Conservation (phyloP, 1,284 basidiomycete species). For the Cutaneotrichosporon spelunceum region DNA sequence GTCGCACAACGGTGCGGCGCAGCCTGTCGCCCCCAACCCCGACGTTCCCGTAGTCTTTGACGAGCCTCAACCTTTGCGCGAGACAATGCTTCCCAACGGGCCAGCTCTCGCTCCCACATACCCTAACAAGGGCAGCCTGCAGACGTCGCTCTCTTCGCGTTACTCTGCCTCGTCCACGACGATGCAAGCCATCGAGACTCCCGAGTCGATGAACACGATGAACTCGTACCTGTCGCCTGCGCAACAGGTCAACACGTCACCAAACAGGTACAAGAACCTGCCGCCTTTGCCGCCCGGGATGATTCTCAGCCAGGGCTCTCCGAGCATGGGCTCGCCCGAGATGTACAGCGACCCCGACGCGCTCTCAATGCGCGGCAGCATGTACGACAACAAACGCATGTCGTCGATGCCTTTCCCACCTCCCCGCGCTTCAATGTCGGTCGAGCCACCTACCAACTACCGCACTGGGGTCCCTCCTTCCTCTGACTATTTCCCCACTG, state of each 20-base stretch:
- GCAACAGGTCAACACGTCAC: constrained; percentile 23
- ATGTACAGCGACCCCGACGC: constrained; percentile 15
- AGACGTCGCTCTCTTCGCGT: constrained; percentile 22
- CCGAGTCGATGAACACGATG: constrained; percentile 9
- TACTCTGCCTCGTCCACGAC: constrained; percentile 20
- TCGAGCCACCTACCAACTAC: constrained; percentile 17
- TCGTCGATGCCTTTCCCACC: constrained; percentile 17
- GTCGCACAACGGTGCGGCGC: constrained; percentile 3
- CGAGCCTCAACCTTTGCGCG: constrained; percentile 17
- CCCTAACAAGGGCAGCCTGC: constrained; percentile 19
- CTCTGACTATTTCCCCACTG: constrained; percentile 26
- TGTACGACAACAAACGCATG: constrained; percentile 25
- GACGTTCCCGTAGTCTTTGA: constrained; percentile 15
- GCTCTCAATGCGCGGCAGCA: constrained; percentile 11
- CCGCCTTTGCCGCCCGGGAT: constrained; percentile 41
- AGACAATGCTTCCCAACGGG: constrained; percentile 1
- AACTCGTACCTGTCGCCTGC: constrained; percentile 10
- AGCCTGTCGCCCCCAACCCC: constrained; percentile 3
- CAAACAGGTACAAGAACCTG: constrained; percentile 47
- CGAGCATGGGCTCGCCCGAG: constrained; percentile 10
- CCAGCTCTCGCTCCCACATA: background rate
- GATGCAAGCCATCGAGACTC: constrained; percentile 19
- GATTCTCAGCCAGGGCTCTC: background rate
- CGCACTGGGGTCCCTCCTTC: constrained; percentile 18
- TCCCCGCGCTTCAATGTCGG: constrained; percentile 8